These are phyloP conservation scores for Lentinula novae-zelandiae DNA, from an alignment of 1,284 basidiomycete species.

Conservation along the genomic window DNA sequence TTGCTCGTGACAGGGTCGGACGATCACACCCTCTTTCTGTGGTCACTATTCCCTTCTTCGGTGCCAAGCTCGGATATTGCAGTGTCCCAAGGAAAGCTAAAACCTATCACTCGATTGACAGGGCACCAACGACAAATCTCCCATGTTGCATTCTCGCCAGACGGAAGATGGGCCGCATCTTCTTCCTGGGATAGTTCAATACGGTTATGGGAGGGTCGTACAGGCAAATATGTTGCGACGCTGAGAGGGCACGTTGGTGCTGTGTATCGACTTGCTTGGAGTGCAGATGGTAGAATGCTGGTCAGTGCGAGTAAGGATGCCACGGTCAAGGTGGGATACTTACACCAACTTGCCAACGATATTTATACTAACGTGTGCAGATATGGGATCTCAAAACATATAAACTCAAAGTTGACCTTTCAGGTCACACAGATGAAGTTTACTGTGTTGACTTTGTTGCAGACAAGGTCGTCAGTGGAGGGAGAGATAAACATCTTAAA, in stretches of 20 bases:
- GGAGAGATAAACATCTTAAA: slow-evolving; percentile 70
- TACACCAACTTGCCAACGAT: too few relatives aligned
- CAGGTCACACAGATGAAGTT: slow-evolving; percentile 96
- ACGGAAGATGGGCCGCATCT: slow-evolving; percentile 88
- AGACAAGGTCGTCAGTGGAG: slow-evolving; percentile 96
- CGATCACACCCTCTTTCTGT: slow-evolving; percentile 92
- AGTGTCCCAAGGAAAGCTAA: slow-evolving; percentile 53
- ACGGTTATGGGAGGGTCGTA: slow-evolving; percentile 90
- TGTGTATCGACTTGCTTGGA: slow-evolving; percentile 95
- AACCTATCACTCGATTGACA: slow-evolving; percentile 84
- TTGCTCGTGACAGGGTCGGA: slow-evolving; percentile 92
- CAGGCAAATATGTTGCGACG: slow-evolving; percentile 91
- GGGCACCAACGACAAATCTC: slow-evolving; percentile 96
- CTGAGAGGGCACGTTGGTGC: slow-evolving; percentile 92
- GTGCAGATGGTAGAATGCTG: slow-evolving; percentile 87
- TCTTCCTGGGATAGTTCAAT: slow-evolving; percentile 93
- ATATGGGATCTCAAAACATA: slow-evolving; percentile 95
- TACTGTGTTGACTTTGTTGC: slow-evolving; percentile 99
- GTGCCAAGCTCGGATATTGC: slow-evolving; percentile 22
- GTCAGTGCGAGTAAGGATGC: slow-evolving; percentile 95
- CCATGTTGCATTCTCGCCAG: slow-evolving; percentile 94
- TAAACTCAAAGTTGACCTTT: slow-evolving; percentile 90
- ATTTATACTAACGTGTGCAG: slow-evolving; percentile 32
- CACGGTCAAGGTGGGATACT: slow-evolving; percentile 75
- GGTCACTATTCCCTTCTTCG: slow-evolving; percentile 69